Percentiles rank a stretch among this genome's conserved stretches.
Evolutionary conservation across 306 rosid species (phyloP).

Genomic region (Macrotyloma uniflorum): DNA sequence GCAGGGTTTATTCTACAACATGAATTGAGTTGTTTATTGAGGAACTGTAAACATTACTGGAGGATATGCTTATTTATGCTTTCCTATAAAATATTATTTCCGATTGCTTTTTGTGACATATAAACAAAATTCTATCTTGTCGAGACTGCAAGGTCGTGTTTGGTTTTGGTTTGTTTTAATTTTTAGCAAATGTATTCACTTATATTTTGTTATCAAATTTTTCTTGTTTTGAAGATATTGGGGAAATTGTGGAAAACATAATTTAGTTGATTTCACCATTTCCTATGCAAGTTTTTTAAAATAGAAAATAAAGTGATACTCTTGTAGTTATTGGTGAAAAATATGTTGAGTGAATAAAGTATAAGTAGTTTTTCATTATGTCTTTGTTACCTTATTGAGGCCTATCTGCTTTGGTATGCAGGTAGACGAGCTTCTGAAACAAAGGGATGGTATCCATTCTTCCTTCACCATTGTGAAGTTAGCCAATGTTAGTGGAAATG

Average conservation of each 20-base stretch:
- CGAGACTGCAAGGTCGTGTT: background rate
- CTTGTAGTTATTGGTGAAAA: background rate
- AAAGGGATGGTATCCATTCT: constrained; percentile 81
- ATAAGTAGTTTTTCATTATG: background rate
- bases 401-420: constrained; percentile 40
- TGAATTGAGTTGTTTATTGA: background rate
- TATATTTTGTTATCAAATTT: background rate
- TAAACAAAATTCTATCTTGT: background rate
- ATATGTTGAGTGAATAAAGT: background rate
- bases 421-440: constrained; percentile 98
- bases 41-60: background rate
- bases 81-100: background rate
- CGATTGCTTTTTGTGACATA: background rate
- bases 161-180: background rate
- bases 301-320: background rate
- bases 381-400: constrained; percentile 5
- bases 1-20: background rate
- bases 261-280: background rate
- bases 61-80: constrained; percentile 4
- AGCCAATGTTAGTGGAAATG: constrained; percentile 43
- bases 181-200: background rate
- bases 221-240: constrained; percentile 5
- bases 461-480: constrained; percentile 64
- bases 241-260: background rate
- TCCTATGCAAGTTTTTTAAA: background rate